Conservation (phyloP, 1,284 basidiomycete genomes). For the Ganoderma lucidum region DNA sequence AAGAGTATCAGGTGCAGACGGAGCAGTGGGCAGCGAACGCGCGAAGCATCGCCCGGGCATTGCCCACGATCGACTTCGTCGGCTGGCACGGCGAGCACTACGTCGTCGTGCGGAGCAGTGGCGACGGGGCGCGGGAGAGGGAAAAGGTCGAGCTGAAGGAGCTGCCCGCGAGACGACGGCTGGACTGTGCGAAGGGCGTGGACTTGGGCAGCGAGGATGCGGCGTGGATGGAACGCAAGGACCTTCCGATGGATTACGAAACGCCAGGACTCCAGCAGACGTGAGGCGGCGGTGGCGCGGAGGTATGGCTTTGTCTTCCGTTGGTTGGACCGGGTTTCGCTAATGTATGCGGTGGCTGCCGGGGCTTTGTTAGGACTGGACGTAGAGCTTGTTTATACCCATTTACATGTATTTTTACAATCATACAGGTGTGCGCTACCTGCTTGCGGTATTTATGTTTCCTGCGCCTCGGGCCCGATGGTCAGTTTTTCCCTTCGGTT, state of each 20-base stretch:
- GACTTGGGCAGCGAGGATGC: conserved; percentile 70
- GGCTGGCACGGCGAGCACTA: conserved; percentile 77
- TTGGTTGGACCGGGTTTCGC: neutral
- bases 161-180: conserved; percentile 60
- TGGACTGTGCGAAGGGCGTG: conserved; percentile 73
- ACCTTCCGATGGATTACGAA: conserved; percentile 76
- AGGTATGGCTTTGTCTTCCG: neutral
- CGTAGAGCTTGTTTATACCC: conserved; percentile 11
- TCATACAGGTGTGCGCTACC: neutral
- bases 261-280: conserved; percentile 55
- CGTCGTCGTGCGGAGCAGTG: conserved; percentile 55
- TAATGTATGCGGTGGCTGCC: conserved; percentile 13
- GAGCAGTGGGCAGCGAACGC: conserved; percentile 62
- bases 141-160: conserved; percentile 64
- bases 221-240: conserved; percentile 72
- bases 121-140: neutral
- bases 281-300: conserved; percentile 19
- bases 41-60: conserved; percentile 53
- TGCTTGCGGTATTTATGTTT: neutral
- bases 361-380: conserved; percentile 2
- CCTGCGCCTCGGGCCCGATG: neutral
- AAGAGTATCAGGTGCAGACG: conserved; percentile 62
- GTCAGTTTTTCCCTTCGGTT: neutral
- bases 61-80: conserved; percentile 66
- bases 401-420: conserved; percentile 2